These are phyloP conservation scores for Zelonia costaricensis DNA, from an alignment of 208 protist species.

Conservation along the genomic window DNA sequence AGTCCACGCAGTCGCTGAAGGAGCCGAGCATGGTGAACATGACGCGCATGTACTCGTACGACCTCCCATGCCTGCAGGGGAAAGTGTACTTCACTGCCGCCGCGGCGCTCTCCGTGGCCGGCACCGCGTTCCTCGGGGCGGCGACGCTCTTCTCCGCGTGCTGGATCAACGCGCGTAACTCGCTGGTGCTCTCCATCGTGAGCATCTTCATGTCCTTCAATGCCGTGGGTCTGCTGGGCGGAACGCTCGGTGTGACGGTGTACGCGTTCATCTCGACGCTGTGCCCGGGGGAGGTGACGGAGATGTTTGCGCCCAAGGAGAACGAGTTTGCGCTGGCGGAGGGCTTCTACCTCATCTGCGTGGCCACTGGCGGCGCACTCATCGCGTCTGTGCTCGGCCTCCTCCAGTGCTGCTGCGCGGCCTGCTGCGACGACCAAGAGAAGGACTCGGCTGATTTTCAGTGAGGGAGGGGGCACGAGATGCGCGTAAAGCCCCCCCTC, in stretches of 20 bases:
- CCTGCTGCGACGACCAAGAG: neutral
- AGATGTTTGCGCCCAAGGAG: conserved; percentile 1
- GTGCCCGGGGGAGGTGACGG: neutral
- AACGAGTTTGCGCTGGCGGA: conserved; percentile 2
- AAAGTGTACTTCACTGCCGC: conserved; percentile 16
- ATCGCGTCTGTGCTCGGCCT: conserved; percentile 12
- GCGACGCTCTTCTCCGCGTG: conserved; percentile 13
- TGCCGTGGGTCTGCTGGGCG: conserved; percentile 9
- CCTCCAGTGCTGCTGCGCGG: conserved; percentile 9
- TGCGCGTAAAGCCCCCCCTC: too few relatives aligned
- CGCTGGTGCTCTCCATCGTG: conserved; percentile 11
- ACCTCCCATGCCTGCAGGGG: conserved; percentile 6
- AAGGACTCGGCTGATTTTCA: neutral
- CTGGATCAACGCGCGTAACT: conserved; percentile 10
- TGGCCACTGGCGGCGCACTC: conserved; percentile 10
- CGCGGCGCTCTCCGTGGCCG: conserved; percentile 17
- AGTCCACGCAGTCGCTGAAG: neutral
- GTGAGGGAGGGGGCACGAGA: too few relatives aligned
- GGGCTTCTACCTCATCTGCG: conserved; percentile 16
- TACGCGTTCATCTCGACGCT: conserved; percentile 15
- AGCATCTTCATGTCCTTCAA: conserved; percentile 11
- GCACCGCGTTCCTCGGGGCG: conserved; percentile 7
- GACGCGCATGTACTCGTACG: conserved; percentile 4
- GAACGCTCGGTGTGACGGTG: conserved; percentile 7
- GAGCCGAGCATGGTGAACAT: neutral